phyloP scores from a whole-genome alignment of 495 filamentous ascomycete genomes.

The Tuber melanosporum region DNA sequence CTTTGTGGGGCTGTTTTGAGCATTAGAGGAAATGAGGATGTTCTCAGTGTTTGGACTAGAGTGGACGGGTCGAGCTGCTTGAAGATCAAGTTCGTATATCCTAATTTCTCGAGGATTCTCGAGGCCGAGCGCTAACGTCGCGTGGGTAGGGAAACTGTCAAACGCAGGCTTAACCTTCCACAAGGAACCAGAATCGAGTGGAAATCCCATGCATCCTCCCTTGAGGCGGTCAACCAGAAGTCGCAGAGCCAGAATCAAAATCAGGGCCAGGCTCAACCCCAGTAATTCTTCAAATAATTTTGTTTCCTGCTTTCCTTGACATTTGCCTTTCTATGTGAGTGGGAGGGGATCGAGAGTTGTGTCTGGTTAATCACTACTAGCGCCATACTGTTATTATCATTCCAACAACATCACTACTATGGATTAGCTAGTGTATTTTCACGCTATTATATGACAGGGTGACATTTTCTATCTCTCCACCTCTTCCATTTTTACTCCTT shows the following conservation, averaged over 20 bases:
- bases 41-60: constrained; percentile 94
- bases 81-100: constrained; percentile 74
- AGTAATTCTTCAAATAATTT: neutral
- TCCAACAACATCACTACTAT: neutral
- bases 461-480: neutral
- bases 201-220: constrained; percentile 72
- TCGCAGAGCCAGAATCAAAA: constrained; percentile 17
- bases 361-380: constrained; percentile 2
- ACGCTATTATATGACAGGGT: constrained; percentile 1
- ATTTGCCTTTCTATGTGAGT: neutral
- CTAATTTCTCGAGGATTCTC: neutral
- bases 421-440: neutral
- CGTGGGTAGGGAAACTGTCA: constrained; percentile 78
- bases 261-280: neutral
- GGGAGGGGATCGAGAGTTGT: neutral
- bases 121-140: neutral
- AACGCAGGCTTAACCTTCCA: constrained; percentile 76
- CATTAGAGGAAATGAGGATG: constrained; percentile 90
- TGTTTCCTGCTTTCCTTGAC: neutral
- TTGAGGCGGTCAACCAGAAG: constrained; percentile 40
- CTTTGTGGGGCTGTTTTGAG: constrained; percentile 91
- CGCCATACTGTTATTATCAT: constrained; percentile 1
- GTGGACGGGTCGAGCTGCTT: constrained; percentile 87
- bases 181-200: constrained; percentile 83
- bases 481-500: neutral